Evolutionary conservation across 108 stramenopile species (phyloP).

Genomic region (Pseudonitzschia multiseries): DNA sequence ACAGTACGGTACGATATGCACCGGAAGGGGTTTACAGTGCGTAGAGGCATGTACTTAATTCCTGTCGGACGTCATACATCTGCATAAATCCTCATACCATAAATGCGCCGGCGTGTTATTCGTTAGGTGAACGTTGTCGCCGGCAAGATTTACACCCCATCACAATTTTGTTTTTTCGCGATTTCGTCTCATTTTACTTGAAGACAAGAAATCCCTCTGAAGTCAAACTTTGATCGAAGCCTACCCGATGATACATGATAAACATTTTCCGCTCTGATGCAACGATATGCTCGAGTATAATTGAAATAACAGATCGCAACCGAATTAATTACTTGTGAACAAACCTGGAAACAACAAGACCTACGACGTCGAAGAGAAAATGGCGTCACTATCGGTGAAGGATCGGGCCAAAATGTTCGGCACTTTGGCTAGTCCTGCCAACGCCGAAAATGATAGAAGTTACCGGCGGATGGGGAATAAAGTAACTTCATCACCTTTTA

Average conservation of each 20-base stretch:
- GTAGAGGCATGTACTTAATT: neutral
- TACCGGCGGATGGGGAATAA: neutral
- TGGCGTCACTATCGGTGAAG: constrained; percentile 37
- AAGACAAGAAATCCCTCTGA: neutral
- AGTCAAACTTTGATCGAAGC: neutral
- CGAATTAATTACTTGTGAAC: neutral
- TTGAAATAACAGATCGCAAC: neutral
- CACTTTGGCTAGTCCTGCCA: neutral
- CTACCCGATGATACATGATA: neutral
- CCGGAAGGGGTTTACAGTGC: too few species aligned
- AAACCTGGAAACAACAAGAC: neutral
- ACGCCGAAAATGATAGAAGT: neutral
- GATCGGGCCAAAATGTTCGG: constrained; percentile 38
- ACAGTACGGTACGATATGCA: too few species aligned
- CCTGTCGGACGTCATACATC: too few species aligned
- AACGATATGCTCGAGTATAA: neutral
- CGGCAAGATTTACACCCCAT: neutral
- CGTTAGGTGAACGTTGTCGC: neutral
- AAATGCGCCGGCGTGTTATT: neutral
- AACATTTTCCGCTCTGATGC: neutral
- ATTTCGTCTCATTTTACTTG: neutral
- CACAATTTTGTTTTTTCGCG: neutral
- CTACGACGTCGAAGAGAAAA: constrained; percentile 7
- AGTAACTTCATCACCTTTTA: constrained; percentile 7
- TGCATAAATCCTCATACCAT: neutral